Percentiles rank a stretch among this genome's conserved stretches.
Conservation (phyloP, 352 stramenopile species). For the Phytophthora capsici region DNA sequence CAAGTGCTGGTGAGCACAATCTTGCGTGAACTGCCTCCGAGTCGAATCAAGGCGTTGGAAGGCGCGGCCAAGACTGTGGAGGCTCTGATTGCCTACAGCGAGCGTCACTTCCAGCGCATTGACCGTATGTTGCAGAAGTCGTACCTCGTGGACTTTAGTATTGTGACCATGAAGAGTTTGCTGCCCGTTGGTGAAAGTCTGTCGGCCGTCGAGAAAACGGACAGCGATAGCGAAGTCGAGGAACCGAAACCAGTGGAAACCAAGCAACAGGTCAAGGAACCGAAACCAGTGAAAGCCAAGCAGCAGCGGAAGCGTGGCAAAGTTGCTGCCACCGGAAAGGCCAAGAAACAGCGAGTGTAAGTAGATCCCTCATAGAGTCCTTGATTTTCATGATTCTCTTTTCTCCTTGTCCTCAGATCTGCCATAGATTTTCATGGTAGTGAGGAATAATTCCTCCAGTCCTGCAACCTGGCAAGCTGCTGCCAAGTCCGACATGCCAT, state of each 20-base stretch:
- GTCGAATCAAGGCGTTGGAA: constrained; percentile 74
- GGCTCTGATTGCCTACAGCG: constrained; percentile 96
- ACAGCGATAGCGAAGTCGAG: constrained; percentile 43
- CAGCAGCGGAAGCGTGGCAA: constrained; percentile 39
- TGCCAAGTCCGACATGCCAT: constrained; percentile 70
- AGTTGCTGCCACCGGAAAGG: constrained; percentile 19
- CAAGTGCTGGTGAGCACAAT: constrained; percentile 94
- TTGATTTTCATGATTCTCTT: constrained; percentile 18
- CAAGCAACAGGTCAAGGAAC: constrained; percentile 25
- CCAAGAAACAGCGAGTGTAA: constrained; percentile 65
- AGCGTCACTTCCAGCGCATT: constrained; percentile 97
- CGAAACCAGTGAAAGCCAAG: constrained; percentile 30
- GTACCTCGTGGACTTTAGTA: constrained; percentile 96
- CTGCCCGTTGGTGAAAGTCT: constrained; percentile 49
- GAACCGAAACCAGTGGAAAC: constrained; percentile 28
- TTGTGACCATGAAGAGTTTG: constrained; percentile 88
- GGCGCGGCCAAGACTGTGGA: constrained; percentile 86
- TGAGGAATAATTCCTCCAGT: constrained; percentile 76
- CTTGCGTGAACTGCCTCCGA: constrained; percentile 73
- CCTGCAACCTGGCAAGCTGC: constrained; percentile 52
- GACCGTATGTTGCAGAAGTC: constrained; percentile 96
- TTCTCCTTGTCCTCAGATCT: constrained; percentile 14
- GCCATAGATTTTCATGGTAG: constrained; percentile 82
- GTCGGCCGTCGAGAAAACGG: constrained; percentile 45
- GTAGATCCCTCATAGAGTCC: constrained; percentile 37